Conservation (phyloP, 306 rosid species). For the Castanea crenata region DNA sequence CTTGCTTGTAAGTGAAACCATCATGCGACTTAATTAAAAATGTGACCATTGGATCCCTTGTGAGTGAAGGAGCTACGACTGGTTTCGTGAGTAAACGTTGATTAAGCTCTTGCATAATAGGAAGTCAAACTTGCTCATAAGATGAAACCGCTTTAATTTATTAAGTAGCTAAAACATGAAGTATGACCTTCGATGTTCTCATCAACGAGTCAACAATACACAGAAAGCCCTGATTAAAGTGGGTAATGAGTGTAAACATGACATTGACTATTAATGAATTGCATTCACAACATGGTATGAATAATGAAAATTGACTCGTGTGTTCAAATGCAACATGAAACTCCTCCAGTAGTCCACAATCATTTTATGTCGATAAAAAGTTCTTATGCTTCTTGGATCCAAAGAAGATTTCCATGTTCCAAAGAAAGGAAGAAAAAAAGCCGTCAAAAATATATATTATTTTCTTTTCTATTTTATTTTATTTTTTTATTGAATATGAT, state of each 20-base stretch:
- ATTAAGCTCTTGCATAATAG: not conserved
- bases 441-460: not conserved
- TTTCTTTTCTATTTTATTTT: no score
- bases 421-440: not conserved
- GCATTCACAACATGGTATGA: not conserved
- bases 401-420: not conserved
- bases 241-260: not conserved
- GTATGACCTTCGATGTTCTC: not conserved
- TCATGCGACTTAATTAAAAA: not conserved
- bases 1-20: not conserved
- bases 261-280: not conserved
- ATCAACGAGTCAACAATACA: not conserved
- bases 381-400: constrained; percentile 4
- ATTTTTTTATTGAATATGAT: no score
- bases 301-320: constrained; percentile 2
- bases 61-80: not conserved
- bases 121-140: no score
- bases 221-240: not conserved
- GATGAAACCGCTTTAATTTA: no score
- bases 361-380: not conserved
- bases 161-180: no score
- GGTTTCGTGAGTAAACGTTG: not conserved
- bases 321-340: not conserved
- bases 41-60: not conserved
- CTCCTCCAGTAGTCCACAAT: not conserved